phyloP scores from a whole-genome alignment of 1,139 yeast genomes.

The Suhomyces chickasaworum region DNA sequence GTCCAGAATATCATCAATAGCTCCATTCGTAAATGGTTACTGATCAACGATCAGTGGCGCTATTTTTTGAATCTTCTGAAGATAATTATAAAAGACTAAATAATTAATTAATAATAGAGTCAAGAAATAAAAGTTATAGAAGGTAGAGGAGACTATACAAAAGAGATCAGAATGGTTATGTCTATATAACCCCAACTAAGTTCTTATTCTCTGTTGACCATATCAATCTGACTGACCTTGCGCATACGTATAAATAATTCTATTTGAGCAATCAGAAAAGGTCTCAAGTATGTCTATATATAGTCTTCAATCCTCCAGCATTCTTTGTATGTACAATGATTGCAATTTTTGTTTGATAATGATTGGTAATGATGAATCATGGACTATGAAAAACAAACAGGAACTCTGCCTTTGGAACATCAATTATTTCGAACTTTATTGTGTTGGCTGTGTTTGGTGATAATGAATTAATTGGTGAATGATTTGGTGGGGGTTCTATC shows the following conservation, averaged over 20 bases:
- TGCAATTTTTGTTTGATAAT: slow-evolving; percentile 7
- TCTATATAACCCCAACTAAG: slow-evolving; percentile 10
- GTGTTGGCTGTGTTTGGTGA: slow-evolving; percentile 9
- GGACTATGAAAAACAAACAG: slow-evolving; percentile 10
- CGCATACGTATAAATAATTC: slow-evolving; percentile 12
- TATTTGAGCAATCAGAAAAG: slow-evolving; percentile 9
- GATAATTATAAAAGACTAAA: slow-evolving; percentile 17
- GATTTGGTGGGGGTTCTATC: slow-evolving; percentile 8
- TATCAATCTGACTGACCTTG: slow-evolving; percentile 5
- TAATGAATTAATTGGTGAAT: slow-evolving; percentile 4
- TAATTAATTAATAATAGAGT: slow-evolving; percentile 18
- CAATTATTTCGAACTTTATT: slow-evolving; percentile 9
- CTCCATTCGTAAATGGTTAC: slow-evolving; percentile 10
- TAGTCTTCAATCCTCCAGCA: slow-evolving; percentile 10
- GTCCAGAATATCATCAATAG: slow-evolving; percentile 9
- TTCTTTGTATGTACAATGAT: slow-evolving; percentile 14
- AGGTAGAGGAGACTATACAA: slow-evolving; percentile 8
- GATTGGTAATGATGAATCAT: slow-evolving; percentile 2
- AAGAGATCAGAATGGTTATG: slow-evolving; percentile 7
- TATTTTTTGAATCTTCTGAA: slow-evolving; percentile 13
- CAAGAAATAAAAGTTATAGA: slow-evolving; percentile 18
- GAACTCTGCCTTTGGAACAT: slow-evolving; percentile 7
- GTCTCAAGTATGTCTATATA: slow-evolving; percentile 12
- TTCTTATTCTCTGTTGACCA: slow-evolving; percentile 1
- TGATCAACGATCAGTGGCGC: slow-evolving; percentile 9